Percentiles rank a stretch among this genome's conserved stretches.
phyloP scores from a whole-genome alignment of 257 asterid species.

The Solanum sejunctum region DNA sequence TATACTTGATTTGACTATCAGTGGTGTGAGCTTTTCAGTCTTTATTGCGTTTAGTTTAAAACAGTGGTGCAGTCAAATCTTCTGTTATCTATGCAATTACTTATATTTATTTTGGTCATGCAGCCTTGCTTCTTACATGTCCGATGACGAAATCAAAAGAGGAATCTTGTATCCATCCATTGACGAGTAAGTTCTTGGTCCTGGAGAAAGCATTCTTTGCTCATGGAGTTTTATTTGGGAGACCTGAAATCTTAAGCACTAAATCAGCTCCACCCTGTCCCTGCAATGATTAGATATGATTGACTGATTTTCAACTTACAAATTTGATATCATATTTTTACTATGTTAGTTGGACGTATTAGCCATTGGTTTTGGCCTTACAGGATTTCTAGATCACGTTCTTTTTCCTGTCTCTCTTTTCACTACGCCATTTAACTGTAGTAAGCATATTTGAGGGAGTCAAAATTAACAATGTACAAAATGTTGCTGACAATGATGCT shows the following conservation, averaged over 20 bases:
- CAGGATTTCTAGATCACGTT: neutral
- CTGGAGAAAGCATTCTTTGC: neutral
- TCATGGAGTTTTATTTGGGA: neutral
- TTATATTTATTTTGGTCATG: neutral
- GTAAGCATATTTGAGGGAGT: neutral
- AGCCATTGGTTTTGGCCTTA: neutral
- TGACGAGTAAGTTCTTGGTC: conserved; percentile 36
- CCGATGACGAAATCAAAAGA: conserved; percentile 64
- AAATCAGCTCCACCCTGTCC: neutral
- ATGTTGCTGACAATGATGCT: neutral
- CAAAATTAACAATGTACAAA: neutral
- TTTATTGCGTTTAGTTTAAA: neutral
- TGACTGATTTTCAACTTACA: neutral
- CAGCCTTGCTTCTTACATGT: conserved; percentile 95
- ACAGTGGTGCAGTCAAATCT: neutral
- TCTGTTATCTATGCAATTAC: neutral
- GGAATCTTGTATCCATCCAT: conserved; percentile 85
- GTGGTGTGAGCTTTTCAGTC: neutral
- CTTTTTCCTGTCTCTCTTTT: neutral
- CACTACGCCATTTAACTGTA: neutral
- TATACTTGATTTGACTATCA: neutral
- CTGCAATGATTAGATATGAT: neutral
- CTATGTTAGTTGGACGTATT: neutral
- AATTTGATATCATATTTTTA: neutral
- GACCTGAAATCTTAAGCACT: neutral